These are phyloP conservation scores for Plasmodium fragile DNA, from an alignment of 169 alveolate species.

Conservation along the genomic window DNA sequence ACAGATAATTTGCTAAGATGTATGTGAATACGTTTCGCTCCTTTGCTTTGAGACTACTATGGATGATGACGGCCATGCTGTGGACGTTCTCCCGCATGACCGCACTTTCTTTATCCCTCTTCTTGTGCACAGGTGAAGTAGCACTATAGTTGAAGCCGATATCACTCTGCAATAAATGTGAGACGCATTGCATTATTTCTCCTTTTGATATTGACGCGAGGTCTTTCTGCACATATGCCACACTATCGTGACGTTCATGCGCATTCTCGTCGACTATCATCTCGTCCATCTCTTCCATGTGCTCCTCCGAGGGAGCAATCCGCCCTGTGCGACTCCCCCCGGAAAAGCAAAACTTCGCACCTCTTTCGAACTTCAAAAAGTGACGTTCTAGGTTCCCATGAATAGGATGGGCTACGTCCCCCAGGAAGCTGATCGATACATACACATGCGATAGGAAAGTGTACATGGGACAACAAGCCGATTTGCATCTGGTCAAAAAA, in stretches of 20 bases:
- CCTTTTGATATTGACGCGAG: background rate
- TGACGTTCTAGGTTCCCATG: slow-evolving; percentile 14
- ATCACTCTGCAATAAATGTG: background rate
- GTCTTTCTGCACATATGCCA: background rate
- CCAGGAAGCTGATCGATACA: slow-evolving; percentile 15
- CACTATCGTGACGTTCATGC: background rate
- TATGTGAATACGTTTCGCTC: slow-evolving; percentile 34
- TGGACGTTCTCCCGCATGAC: slow-evolving; percentile 43
- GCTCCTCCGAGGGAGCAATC: background rate
- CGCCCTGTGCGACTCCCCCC: background rate
- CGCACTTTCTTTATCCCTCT: slow-evolving; percentile 7
- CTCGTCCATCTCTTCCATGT: background rate
- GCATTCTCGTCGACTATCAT: background rate
- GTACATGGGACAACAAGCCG: slow-evolving; percentile 23
- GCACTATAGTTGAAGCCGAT: background rate
- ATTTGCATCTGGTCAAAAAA: slow-evolving; percentile 30
- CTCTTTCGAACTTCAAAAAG: slow-evolving; percentile 34
- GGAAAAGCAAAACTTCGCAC: slow-evolving; percentile 9
- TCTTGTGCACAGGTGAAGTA: background rate
- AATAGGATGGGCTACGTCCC: background rate
- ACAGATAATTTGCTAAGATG: slow-evolving; percentile 31
- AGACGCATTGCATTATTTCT: background rate
- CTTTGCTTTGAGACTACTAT: slow-evolving; percentile 26
- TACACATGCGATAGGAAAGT: slow-evolving; percentile 45
- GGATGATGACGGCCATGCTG: slow-evolving; percentile 48